Evolutionary conservation across 108 stramenopile genomes (phyloP), one percentile per base, ranked within the genome.

Genomic region (Thalassiosira profunda): DNA sequence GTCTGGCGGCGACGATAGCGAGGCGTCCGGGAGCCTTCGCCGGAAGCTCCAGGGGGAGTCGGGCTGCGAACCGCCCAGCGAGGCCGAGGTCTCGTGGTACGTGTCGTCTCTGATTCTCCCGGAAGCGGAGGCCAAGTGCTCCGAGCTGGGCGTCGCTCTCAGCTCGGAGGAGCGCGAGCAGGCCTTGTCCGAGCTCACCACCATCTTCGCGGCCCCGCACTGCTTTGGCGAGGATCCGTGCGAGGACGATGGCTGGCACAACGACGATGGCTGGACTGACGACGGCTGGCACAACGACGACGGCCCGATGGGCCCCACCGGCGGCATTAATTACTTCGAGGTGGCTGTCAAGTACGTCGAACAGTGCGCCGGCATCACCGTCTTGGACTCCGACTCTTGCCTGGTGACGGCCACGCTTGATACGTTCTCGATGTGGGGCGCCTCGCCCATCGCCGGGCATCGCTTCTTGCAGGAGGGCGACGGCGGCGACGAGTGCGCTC

Each of bases 301-400:
- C 41, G 43, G 18, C 14, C 31, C 26, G 40, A 38, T 18, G 5
- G 35, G 29, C 3, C 20, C 7, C 14, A 23, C 17, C 11, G 44
- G 38, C 44, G 60, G 52, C 1, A 23, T 74, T 18, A 33, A 74
- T 38, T 47, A 24, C 23, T 30, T 59, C 15, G 30, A 29, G 4
- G 35, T 74, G 5, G 57, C 18, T 14, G 29, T 65, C 57, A 74
- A 58, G 26, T 74, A 57, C 48, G 55, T 74, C 25, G 57, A 65
- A 34, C 37, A 74, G 52, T 74, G 73, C 23, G 31, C 73, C 3
- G 30, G 20, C 2, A 20, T 73, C 14, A 42, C 37, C 14, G 24
- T 73, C 7, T 24, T n/a, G 1, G 42, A 46, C 34, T 37, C 49
- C 23, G 11, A 10, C 11, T 11, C 11, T 40, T 73, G 72, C 36